A percentile compares a stretch with the other conserved stretches of the same genome.
phyloP scores from a whole-genome alignment of 2,329 filamentous ascomycete genomes.

The Fusarium sp. region DNA sequence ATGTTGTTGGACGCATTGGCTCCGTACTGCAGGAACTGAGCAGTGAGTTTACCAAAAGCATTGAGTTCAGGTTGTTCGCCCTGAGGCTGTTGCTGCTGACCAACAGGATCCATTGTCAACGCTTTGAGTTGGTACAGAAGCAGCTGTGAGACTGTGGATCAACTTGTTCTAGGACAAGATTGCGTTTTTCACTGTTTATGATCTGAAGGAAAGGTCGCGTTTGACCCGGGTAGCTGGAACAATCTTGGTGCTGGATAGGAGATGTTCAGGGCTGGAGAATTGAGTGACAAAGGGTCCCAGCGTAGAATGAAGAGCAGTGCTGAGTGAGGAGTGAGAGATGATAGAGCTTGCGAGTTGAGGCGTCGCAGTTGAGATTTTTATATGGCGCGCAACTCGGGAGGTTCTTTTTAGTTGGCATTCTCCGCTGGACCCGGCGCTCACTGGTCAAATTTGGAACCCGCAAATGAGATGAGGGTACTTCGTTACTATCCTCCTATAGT shows the following conservation, averaged over 20 bases:
- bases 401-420: slow-evolving; percentile 35
- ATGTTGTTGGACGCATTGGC: slow-evolving; percentile 62
- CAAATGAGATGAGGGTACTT: slow-evolving; percentile 23
- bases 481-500: background rate
- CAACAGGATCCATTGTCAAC: slow-evolving; percentile 41
- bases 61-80: slow-evolving; percentile 50
- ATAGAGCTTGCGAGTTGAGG: slow-evolving; percentile 23
- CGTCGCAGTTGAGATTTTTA: slow-evolving; percentile 44
- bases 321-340: background rate
- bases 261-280: background rate
- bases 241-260: background rate
- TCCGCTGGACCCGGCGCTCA: slow-evolving; percentile 36
- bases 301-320: background rate
- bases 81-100: slow-evolving; percentile 45
- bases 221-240: slow-evolving; percentile 3
- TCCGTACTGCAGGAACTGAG: slow-evolving; percentile 53
- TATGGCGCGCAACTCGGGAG: slow-evolving; percentile 40
- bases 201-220: background rate
- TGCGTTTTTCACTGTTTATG: background rate
- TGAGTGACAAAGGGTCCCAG: background rate
- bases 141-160: background rate
- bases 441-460: slow-evolving; percentile 37
- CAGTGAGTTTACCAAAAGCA: slow-evolving; percentile 50
- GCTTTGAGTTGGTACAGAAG: background rate
- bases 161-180: background rate